Conservation (phyloP, 78 protist genomes). For the Pigoraptor vietnamica region DNA sequence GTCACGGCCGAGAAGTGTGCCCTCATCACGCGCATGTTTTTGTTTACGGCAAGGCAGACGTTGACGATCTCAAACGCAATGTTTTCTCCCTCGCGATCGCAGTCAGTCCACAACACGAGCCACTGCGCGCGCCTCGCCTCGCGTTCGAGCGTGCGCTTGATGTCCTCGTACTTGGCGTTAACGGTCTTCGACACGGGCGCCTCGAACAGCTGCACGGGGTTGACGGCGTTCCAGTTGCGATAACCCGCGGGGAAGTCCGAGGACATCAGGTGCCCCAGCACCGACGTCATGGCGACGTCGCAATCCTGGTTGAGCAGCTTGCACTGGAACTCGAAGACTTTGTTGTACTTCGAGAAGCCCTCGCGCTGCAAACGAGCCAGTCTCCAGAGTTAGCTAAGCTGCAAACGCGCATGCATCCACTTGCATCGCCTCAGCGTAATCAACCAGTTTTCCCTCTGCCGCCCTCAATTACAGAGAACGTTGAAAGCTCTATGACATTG, state of each 20-base stretch:
- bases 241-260: slow-evolving; percentile 51
- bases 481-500: no score
- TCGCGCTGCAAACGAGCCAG: slow-evolving; percentile 17
- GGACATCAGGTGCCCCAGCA: slow-evolving; percentile 84
- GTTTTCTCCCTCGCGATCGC: slow-evolving; percentile 97
- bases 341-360: slow-evolving; percentile 52
- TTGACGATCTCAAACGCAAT: slow-evolving; percentile 90
- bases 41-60: slow-evolving; percentile 32
- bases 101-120: slow-evolving; percentile 93
- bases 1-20: slow-evolving; percentile 90
- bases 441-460: no score
- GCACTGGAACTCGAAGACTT: slow-evolving; percentile 42
- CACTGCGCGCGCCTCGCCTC: slow-evolving; percentile 29
- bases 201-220: slow-evolving; percentile 68
- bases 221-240: slow-evolving; percentile 43
- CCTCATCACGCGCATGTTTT: slow-evolving; percentile 37
- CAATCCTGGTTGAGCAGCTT: slow-evolving; percentile 15
- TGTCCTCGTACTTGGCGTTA: neutral
- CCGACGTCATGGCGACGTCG: slow-evolving; percentile 81
- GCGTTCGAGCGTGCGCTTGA: slow-evolving; percentile 4
- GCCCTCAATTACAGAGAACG: no score
- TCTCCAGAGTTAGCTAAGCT: neutral
- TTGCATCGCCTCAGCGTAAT: slow-evolving; percentile 14
- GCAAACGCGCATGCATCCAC: neutral
- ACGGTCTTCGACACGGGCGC: slow-evolving; percentile 52